These are phyloP conservation scores for Elsinoe fawcettii DNA, from an alignment of 2,329 filamentous ascomycete genomes.

Conservation along the genomic window DNA sequence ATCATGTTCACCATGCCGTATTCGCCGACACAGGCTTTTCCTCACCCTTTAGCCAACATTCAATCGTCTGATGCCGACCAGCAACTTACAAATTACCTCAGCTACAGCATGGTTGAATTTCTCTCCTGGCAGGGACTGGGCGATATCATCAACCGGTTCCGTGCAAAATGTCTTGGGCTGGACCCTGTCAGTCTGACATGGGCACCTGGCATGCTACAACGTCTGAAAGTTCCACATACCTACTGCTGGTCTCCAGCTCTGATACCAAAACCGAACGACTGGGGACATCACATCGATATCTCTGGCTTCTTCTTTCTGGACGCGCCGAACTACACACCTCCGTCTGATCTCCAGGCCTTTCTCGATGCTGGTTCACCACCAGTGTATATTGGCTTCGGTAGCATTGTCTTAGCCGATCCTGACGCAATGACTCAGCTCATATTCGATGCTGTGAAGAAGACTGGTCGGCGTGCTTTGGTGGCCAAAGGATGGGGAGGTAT, in stretches of 20 bases:
- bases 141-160: slow-evolving; percentile 83
- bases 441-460: slow-evolving; percentile 28
- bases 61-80: slow-evolving; percentile 67
- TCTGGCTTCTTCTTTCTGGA: slow-evolving; percentile 71
- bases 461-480: slow-evolving; percentile 31
- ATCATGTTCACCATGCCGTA: slow-evolving; percentile 97
- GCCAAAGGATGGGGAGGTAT: slow-evolving; percentile 49
- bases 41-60: slow-evolving; percentile 79
- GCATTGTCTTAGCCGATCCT: slow-evolving; percentile 29
- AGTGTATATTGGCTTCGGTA: slow-evolving; percentile 34
- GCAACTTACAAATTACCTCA: slow-evolving; percentile 72
- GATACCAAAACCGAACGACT: slow-evolving; percentile 72
- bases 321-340: slow-evolving; percentile 58
- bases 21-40: slow-evolving; percentile 77
- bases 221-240: slow-evolving; percentile 72
- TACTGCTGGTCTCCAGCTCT: slow-evolving; percentile 85
- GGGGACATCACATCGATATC: slow-evolving; percentile 62
- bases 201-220: slow-evolving; percentile 70
- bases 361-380: slow-evolving; percentile 62
- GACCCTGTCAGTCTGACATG: slow-evolving; percentile 72
- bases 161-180: slow-evolving; percentile 64
- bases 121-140: slow-evolving; percentile 90
- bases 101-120: slow-evolving; percentile 79
- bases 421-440: slow-evolving; percentile 30
- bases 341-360: slow-evolving; percentile 57